Evolutionary conservation across 2,329 filamentous ascomycete genomes (phyloP), one percentile per base, ranked within the genome.

Genomic region (Aspergillus arachidicola): DNA sequence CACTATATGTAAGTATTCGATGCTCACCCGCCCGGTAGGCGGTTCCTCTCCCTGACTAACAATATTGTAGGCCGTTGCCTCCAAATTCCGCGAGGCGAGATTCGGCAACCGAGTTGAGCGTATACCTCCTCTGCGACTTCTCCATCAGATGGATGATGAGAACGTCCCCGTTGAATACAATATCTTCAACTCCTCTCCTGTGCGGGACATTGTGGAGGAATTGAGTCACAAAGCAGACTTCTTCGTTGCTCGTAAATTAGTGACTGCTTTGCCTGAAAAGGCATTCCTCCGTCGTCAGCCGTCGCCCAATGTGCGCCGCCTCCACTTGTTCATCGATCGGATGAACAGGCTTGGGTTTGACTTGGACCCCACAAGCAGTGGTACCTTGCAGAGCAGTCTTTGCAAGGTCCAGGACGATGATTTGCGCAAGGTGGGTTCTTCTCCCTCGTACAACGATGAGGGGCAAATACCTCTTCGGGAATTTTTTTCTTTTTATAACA

Each of bases 141-240:
- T 98, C 65, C 93, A 97, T 79, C 94, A 97, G 80, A 86, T 98
- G 46, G 95, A 99, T 71, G 95, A 99, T 71, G 95, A 99, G 84
- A 98, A 98, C 78, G 93, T 97, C 59, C 95, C 94, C 2, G 94
- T 98, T 46, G 93, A 97, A 81, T 88, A 93, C 76, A 99, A 98
- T 81, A 91, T 99, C 68, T 99, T 98, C 74, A 90, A 97, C 77
- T 94, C 92, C 34, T 93, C 92, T 14, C 85, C 90, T 11, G 92
- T 94, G 3, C 93, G 96, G 67, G 94, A 98, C 80, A 87, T 98
- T 66, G 92, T 97, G 51, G 95, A 99, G 78, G 95, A 99, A 82
- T 84, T 99, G 59, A 90, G 93, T 81, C 91, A 97, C 84, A 96
- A 96, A 83, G 91, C 92, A 63, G 98, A 99, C 76, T 86, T 88